Conservation (phyloP, 176 grass and related monocot species). For the Avena atlantica region DNA sequence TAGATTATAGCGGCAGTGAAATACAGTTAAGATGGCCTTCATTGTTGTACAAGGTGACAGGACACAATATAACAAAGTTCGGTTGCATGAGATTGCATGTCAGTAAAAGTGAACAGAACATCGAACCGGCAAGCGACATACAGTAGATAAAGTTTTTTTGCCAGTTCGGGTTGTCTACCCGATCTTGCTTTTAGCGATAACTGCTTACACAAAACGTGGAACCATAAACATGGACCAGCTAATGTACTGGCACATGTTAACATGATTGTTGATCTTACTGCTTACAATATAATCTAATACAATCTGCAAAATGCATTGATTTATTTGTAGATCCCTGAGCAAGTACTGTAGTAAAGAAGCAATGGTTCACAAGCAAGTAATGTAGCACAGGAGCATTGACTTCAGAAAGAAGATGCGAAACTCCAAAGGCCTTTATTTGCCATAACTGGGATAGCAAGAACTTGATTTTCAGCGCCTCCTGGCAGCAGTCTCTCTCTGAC, state of each 20-base stretch:
- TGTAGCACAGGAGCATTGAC: slow-evolving; percentile 3
- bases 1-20: slow-evolving; percentile 19
- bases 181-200: slow-evolving; percentile 15
- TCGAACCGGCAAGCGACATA: slow-evolving; percentile 24
- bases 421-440: slow-evolving; percentile 36
- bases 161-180: slow-evolving; percentile 25
- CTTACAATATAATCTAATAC: slow-evolving; percentile 37
- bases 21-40: slow-evolving; percentile 28
- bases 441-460: not conserved
- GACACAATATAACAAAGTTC: slow-evolving; percentile 9
- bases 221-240: slow-evolving; percentile 28
- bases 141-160: slow-evolving; percentile 14
- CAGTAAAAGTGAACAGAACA: slow-evolving; percentile 26
- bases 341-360: slow-evolving; percentile 18
- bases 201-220: not conserved
- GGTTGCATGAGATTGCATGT: slow-evolving; percentile 34
- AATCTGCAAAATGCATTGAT: slow-evolving; percentile 46
- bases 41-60: slow-evolving; percentile 25
- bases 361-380: not conserved
- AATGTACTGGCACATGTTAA: not conserved
- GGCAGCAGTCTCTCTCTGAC: slow-evolving; percentile 88
- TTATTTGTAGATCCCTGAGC: slow-evolving; percentile 48
- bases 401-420: not conserved
- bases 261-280: slow-evolving; percentile 19
- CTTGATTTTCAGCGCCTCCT: slow-evolving; percentile 60